Base-by-base conservation (phyloP, 768 basidiomycete species). In the Termitomyces sp. region DNA sequence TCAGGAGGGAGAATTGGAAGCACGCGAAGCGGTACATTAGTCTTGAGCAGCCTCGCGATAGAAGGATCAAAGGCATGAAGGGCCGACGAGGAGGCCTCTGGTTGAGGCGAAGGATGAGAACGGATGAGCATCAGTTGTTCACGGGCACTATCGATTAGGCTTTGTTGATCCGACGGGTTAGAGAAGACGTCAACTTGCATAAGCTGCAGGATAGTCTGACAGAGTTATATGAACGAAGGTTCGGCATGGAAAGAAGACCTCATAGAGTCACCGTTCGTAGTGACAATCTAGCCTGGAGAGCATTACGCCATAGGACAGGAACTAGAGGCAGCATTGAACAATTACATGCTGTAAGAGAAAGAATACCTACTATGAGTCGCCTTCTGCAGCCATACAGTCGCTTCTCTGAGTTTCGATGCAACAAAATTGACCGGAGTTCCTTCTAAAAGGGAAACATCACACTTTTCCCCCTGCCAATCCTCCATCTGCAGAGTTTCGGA, bases 401-500 rank as follows among this genome's bases (percentile, higher is more conserved):
- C 88, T 13, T 80, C 77, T 42, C 90, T 84, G 16, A 94, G 69
- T 54, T 76, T 73, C 18, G 74, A 69, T 7, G 87, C 58, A 26
- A 90, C 70, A 56, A 79, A 77, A 48, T 75, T 74, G 18, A 82
- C 79, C 18, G 83, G 78, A 28, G 86, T 69, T 7, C 79, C 77
- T 71, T 94, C 90, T 10, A 86, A 75, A 5, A 95, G 74, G 0
- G 85, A 82, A 0, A 95, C 78, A 20, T 92, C 92, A 64, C 86
- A 88, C 72, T 94, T 94, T 61, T 97, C 94, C 57, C 88, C 80
- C 69, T 92, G 90, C 86, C 90, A 92, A 64, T 94, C 92, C 76
- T 94, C 92, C 59, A 82, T 77, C 92, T 93, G 45, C 22, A 62
- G 24, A 53, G 57, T n/a, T 16, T 26, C 33, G 61, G 26, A 47